A percentile compares a stretch with the other conserved stretches of the same genome.
Conservation (phyloP, 805 yeast genomes). For the Clavispora fructus region DNA sequence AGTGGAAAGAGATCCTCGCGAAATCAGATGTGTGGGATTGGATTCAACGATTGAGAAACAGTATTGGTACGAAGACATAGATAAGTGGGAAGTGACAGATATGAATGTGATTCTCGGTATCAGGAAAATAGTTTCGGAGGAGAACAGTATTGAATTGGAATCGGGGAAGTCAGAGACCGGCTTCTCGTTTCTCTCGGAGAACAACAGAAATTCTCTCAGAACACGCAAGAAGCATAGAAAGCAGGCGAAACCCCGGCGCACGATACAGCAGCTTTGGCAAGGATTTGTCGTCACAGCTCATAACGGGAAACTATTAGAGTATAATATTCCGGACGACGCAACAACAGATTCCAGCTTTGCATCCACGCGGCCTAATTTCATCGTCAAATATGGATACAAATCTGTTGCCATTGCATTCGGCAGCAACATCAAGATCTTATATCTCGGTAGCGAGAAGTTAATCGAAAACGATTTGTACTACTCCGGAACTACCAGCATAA, state of each 20-base stretch:
- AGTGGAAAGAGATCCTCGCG: constrained; percentile 90
- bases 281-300: constrained; percentile 69
- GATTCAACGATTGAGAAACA: constrained; percentile 67
- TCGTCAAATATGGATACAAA: constrained; percentile 70
- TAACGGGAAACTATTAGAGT: constrained; percentile 56
- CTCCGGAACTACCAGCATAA: constrained; percentile 30
- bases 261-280: constrained; percentile 52
- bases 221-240: constrained; percentile 7
- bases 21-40: constrained; percentile 83
- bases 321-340: constrained; percentile 49
- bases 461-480: constrained; percentile 54
- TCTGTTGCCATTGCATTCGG: constrained; percentile 74
- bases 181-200: constrained; percentile 3
- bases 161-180: background rate
- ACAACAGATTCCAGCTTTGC: constrained; percentile 24
- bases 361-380: constrained; percentile 46
- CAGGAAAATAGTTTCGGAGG: constrained; percentile 18
- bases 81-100: constrained; percentile 76
- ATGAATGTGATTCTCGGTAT: constrained; percentile 70
- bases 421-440: constrained; percentile 63
- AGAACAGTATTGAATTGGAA: constrained; percentile 2
- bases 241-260: background rate
- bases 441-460: constrained; percentile 70
- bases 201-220: constrained; percentile 17
- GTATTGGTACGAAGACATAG: constrained; percentile 61